A percentile compares a stretch with the other conserved stretches of the same genome.
These are phyloP conservation scores for Alternaria triticina DNA, from an alignment of 2,329 filamentous ascomycete species.

Conservation along the genomic window DNA sequence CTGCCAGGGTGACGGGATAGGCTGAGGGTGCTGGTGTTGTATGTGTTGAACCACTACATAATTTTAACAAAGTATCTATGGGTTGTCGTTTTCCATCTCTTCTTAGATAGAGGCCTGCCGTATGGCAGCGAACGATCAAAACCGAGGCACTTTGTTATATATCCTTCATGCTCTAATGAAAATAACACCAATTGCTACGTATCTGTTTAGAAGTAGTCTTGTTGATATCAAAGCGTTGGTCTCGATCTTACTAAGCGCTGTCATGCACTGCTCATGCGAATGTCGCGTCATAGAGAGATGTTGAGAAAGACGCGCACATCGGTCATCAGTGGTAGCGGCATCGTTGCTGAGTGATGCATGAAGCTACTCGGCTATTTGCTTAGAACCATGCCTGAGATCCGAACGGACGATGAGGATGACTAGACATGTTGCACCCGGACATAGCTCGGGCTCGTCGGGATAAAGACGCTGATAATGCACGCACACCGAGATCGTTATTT, in stretches of 20 bases:
- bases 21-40: neutral
- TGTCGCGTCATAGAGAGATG: neutral
- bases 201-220: neutral
- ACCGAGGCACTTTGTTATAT: neutral
- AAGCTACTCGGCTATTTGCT: conserved; percentile 10
- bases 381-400: conserved; percentile 8
- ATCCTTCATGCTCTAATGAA: neutral
- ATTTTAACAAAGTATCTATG: neutral
- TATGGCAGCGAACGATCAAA: neutral
- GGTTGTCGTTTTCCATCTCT: neutral
- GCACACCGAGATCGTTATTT: conserved; percentile 6
- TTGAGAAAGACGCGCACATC: neutral
- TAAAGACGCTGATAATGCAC: conserved; percentile 11
- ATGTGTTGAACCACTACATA: neutral
- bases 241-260: neutral
- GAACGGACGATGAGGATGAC: neutral
- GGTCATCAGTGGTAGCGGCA: neutral
- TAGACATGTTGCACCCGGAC: conserved; percentile 2
- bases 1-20: conserved; percentile 47
- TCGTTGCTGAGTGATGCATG: conserved; percentile 21
- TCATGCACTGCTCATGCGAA: neutral
- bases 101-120: neutral
- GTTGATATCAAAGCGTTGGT: neutral
- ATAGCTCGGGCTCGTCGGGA: neutral
- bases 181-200: neutral